Percentiles rank a stretch among this genome's conserved stretches.
These are phyloP conservation scores for Gonium pectorale DNA, from an alignment of 139 green algal species.

Conservation along the genomic window DNA sequence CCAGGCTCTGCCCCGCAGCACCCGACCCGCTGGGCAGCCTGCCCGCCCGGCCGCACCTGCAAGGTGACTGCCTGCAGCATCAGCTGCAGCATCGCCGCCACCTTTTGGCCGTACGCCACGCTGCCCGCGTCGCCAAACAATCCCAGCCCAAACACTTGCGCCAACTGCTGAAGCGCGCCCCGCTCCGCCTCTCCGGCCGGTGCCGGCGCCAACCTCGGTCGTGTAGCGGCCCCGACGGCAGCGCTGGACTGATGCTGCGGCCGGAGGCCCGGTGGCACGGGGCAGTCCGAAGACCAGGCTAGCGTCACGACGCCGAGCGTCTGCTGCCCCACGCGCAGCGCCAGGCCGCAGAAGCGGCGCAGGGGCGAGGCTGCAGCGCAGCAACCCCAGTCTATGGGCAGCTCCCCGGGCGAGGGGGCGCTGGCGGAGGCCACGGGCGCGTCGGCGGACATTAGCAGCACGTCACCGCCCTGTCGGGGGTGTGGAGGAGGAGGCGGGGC, in stretches of 20 bases:
- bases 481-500: not conserved
- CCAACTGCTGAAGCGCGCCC: constrained; percentile 3
- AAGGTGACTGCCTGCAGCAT: constrained; percentile 2
- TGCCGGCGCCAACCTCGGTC: not conserved
- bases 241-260: not conserved
- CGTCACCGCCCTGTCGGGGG: not conserved
- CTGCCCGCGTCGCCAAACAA: not conserved
- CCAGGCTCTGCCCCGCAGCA: no score
- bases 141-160: constrained; percentile 23
- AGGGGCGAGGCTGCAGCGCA: not conserved
- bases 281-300: not conserved
- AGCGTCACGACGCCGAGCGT: constrained; percentile 1
- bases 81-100: constrained; percentile 7
- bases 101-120: constrained; percentile 22
- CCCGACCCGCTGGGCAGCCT: not conserved
- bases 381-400: constrained; percentile 11
- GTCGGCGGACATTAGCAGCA: constrained; percentile 4
- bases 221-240: not conserved
- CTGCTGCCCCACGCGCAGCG: not conserved
- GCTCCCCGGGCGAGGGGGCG: not conserved
- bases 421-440: not conserved
- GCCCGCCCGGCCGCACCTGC: constrained; percentile 26
- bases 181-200: not conserved
- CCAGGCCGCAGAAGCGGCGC: constrained; percentile 10
- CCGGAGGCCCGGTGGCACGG: constrained; percentile 15